Evolutionary conservation across 179 eudicot species (phyloP).

Genomic region (Camellia oleifera): DNA sequence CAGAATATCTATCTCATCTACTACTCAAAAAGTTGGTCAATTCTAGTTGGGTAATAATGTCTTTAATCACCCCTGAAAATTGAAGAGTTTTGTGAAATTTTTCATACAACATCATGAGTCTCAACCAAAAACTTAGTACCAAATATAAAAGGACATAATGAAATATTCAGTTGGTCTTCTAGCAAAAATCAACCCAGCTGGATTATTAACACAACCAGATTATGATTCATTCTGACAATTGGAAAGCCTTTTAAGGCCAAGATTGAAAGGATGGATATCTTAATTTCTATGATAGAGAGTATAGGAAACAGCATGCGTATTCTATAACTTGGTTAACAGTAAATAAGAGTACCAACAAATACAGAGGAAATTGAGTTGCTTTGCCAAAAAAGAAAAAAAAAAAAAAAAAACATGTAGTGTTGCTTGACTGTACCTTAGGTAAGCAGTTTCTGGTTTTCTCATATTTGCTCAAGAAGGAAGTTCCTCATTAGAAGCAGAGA

Average conservation of each 20-base stretch:
- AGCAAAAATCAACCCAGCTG: not conserved
- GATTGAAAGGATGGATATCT: not conserved
- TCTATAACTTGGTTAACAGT: not conserved
- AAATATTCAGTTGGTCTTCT: not conserved
- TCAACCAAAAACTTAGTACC: not conserved
- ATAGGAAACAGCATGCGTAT: not conserved
- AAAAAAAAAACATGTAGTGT: no score
- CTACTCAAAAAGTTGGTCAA: not conserved
- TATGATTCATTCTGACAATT: not conserved
- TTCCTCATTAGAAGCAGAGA: constrained; percentile 25
- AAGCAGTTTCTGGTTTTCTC: constrained; percentile 18
- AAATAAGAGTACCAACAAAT: not conserved
- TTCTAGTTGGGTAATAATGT: not conserved
- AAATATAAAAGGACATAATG: not conserved
- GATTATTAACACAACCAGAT: not conserved
- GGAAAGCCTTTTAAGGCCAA: not conserved
- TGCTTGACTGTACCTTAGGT: constrained; percentile 25
- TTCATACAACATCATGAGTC: not conserved
- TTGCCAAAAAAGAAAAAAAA: not conserved
- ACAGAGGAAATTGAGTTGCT: not conserved
- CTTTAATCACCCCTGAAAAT: no score
- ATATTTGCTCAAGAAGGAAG: constrained; percentile 22
- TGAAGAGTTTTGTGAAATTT: not conserved
- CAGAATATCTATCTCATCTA: not conserved
- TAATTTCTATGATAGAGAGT: not conserved